Conservation (phyloP, 306 rosid genomes). For the Senna tora region DNA sequence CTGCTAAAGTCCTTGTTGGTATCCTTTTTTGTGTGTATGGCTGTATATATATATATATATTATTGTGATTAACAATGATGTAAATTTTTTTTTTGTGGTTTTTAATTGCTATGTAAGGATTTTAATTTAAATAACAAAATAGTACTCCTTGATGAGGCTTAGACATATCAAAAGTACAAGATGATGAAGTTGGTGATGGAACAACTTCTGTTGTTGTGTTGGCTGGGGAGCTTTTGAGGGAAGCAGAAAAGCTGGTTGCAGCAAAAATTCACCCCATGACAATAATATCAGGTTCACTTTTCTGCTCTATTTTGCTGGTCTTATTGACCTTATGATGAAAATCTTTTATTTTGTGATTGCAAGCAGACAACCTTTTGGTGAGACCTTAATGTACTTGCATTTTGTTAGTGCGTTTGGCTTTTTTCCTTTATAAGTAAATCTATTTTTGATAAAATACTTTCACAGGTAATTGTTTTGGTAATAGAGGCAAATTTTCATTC, state of each 20-base stretch:
- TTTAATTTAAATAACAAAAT: background rate
- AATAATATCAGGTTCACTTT: slow-evolving; percentile 77
- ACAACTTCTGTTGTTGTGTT: slow-evolving; percentile 98
- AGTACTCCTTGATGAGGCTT: slow-evolving; percentile 54
- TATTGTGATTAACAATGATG: slow-evolving; percentile 9
- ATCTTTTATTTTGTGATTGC: background rate
- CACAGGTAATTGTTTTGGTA: no score
- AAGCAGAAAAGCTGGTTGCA: slow-evolving; percentile 94
- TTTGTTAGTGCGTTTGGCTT: background rate
- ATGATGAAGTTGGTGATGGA: slow-evolving; percentile 99
- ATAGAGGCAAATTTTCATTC: slow-evolving; percentile 12
- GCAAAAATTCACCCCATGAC: slow-evolving; percentile 97
- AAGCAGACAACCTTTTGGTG: background rate
- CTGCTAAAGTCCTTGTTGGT: slow-evolving; percentile 99
- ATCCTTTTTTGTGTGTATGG: slow-evolving; percentile 52
- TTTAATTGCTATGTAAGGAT: slow-evolving; percentile 18
- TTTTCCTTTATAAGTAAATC: background rate
- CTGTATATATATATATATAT: background rate
- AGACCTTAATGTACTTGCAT: slow-evolving; percentile 15
- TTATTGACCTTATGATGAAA: slow-evolving; percentile 12
- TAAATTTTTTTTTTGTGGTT: background rate
- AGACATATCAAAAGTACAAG: slow-evolving; percentile 99
- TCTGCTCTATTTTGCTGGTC: background rate
- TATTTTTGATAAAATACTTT: background rate
- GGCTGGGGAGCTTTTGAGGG: slow-evolving; percentile 95